Evolutionary conservation across 2,329 filamentous ascomycete species (phyloP).

Genomic region (Alternaria brassicicola): DNA sequence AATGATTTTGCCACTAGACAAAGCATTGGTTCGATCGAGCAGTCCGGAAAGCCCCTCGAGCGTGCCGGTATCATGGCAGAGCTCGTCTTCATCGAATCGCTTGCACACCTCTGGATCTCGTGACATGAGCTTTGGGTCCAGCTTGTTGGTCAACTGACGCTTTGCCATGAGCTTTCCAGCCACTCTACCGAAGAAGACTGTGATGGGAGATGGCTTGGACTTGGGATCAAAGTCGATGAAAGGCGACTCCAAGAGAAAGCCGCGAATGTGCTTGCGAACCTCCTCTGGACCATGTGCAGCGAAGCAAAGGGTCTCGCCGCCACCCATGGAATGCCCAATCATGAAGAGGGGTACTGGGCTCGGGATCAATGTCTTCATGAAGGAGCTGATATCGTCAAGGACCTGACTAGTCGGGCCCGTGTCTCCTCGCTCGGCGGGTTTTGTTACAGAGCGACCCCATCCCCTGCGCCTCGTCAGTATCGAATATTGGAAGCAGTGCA

Average conservation of each 20-base stretch:
- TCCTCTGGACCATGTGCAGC: constrained; percentile 55
- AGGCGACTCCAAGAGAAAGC: constrained; percentile 78
- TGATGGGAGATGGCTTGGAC: constrained; percentile 67
- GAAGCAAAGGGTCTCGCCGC: constrained; percentile 74
- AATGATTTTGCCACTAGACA: constrained; percentile 63
- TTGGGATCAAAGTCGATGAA: constrained; percentile 75
- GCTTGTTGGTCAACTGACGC: constrained; percentile 68
- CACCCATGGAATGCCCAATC: constrained; percentile 91
- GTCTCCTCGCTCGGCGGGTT: constrained; percentile 67
- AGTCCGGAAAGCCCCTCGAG: constrained; percentile 79
- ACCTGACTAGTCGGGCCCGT: constrained; percentile 77
- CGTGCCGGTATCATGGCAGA: constrained; percentile 84
- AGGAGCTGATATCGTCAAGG: constrained; percentile 77
- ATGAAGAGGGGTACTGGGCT: constrained; percentile 72
- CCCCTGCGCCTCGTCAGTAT: constrained; percentile 57
- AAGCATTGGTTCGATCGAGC: constrained; percentile 71
- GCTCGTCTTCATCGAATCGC: constrained; percentile 66
- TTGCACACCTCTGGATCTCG: constrained; percentile 69
- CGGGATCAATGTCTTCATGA: constrained; percentile 67
- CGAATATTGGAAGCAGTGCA: background rate
- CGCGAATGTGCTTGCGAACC: constrained; percentile 67
- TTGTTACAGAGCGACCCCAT: constrained; percentile 77
- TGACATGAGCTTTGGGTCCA: constrained; percentile 69
- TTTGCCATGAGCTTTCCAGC: constrained; percentile 71
- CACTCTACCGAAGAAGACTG: constrained; percentile 69